Evolutionary conservation across 1,139 yeast genomes (phyloP).

Genomic region (Hyphopichia fennica): DNA sequence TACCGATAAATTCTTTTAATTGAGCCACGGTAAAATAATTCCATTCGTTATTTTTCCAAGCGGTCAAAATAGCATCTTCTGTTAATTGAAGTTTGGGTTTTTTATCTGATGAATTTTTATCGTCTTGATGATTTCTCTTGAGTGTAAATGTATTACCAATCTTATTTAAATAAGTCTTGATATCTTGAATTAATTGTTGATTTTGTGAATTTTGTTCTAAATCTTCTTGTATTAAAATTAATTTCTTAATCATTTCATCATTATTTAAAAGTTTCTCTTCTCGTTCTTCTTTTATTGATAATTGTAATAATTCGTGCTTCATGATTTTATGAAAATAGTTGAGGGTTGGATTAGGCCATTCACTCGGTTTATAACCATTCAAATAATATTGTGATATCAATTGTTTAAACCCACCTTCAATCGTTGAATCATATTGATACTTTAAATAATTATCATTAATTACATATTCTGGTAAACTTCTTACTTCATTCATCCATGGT

Average conservation of each 20-base stretch:
- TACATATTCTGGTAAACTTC: slow-evolving; percentile 44
- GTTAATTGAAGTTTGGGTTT: slow-evolving; percentile 21
- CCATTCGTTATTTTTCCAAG: slow-evolving; percentile 41
- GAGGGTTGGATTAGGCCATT: slow-evolving; percentile 65
- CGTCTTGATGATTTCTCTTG: not conserved
- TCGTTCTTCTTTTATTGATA: slow-evolving; percentile 42
- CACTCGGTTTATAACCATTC: slow-evolving; percentile 50
- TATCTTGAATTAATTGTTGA: not conserved
- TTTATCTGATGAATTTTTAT: slow-evolving; percentile 13
- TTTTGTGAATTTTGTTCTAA: slow-evolving; percentile 1
- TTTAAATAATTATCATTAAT: slow-evolving; percentile 5
- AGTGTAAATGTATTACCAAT: slow-evolving; percentile 14
- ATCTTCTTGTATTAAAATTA: slow-evolving; percentile 18
- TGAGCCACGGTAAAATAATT: slow-evolving; percentile 39
- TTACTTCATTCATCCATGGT: slow-evolving; percentile 67
- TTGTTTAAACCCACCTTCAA: slow-evolving; percentile 3
- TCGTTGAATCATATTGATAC: slow-evolving; percentile 5
- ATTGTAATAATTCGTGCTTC: slow-evolving; percentile 67
- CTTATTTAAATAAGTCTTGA: slow-evolving; percentile 16
- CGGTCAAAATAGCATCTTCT: slow-evolving; percentile 35
- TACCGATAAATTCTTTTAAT: slow-evolving; percentile 34
- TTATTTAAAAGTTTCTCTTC: slow-evolving; percentile 18
- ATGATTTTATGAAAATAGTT: slow-evolving; percentile 66
- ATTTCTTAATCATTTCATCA: slow-evolving; percentile 17
- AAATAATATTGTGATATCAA: slow-evolving; percentile 17